Evolutionary conservation across 2,329 filamentous ascomycete species (phyloP), one percentile per base, ranked within the genome.

Genomic region (Botrytis sinoallii): DNA sequence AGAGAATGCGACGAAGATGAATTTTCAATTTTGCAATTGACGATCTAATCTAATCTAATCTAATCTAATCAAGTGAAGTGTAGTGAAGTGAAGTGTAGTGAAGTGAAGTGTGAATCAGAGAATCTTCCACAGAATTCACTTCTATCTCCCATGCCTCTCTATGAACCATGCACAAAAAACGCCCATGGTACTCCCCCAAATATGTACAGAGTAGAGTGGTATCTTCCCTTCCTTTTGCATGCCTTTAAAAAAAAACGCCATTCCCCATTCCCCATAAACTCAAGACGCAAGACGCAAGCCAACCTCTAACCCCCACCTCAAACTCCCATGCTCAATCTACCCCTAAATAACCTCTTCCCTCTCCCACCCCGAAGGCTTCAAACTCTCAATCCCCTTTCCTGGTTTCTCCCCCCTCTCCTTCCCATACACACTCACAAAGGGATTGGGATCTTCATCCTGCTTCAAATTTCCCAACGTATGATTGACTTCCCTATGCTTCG

Each of bases 401-500:
- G 92, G 93, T 77, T 95, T 93, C 38, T 89, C 88, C 75, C 86
- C 85, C 8, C 84, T 84, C 22, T 85, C 85, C 75, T 94, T 89
- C 83, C 92, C 93, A 85, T 95, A 98, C 78, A 90, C 87, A 82
- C 91, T 93, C 64, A 93, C 91, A 80, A 96, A 99, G 3, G 96
- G 96, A 80, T 99, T 99, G 2, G 95, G 95, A 80, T 99, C 96
- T 48, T 90, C 87, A 70, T 89, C 90, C 81, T 96, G 94, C 78
- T 97, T 75, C 91, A 99, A 85, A 81, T 98, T 98, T 70, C 92
- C 74, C 59, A 99, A 84, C 0, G 96, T 98, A 82, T 99, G 96
- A 84, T 99, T 98, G 78, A 98, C 95, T 80, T 97, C 96, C 48
- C 96, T 72, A 81, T 97, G 94, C 81, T 93, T 93, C 6, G 93